phyloP scores from a whole-genome alignment of 2,329 filamentous ascomycete genomes.

The Scytalidium lignicola region DNA sequence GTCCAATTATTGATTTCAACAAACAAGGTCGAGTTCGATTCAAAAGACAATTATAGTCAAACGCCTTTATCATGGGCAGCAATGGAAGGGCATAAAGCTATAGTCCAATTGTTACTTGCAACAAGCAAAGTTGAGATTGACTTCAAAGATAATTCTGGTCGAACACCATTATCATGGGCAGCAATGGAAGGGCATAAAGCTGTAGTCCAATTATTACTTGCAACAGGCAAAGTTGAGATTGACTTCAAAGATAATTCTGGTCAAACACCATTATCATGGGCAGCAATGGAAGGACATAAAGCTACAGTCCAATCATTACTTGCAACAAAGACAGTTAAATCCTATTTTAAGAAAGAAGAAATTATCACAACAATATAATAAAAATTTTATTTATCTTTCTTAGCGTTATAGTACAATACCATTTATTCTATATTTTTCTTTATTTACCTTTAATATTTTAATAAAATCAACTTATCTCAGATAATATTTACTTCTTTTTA shows the following conservation, averaged over 20 bases:
- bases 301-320: conserved; percentile 14
- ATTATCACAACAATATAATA: neutral
- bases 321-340: conserved; percentile 3
- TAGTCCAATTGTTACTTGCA: neutral
- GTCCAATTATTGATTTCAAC: conserved; percentile 1
- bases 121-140: no score
- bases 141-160: conserved; percentile 11
- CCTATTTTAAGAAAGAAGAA: conserved; percentile 9
- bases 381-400: conserved; percentile 12
- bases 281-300: conserved; percentile 9
- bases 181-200: neutral
- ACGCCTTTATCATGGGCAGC: neutral
- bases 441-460: no score
- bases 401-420: no score
- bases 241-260: neutral
- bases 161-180: no score
- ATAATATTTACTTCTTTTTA: no score
- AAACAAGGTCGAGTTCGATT: neutral
- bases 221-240: neutral
- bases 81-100: neutral
- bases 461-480: no score
- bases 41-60: neutral
- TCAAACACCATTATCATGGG: conserved; percentile 13
- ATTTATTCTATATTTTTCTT: no score
- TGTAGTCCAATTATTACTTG: neutral